Evolutionary conservation across 257 asterid genomes (phyloP), one percentile per base, ranked within the genome.

Genomic region (Handroanthus guayacan): DNA sequence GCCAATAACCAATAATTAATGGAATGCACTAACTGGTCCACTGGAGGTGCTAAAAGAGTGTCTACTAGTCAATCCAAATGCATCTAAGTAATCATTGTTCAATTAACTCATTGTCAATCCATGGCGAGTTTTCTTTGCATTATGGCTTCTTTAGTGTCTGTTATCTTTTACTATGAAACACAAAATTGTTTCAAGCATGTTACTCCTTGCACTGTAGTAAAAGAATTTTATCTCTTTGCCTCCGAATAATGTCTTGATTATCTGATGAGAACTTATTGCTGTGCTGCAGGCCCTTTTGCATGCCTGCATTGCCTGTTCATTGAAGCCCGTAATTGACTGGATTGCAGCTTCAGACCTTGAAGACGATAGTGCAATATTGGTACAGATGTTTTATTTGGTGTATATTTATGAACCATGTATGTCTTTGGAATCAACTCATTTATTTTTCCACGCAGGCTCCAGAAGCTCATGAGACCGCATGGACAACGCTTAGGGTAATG

Each of bases 331-430:
- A 70, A 90, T 95, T 78, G 98, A 95, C 62, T 95, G 99, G 98
- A 85, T 95, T 80, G 99, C 99, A 54, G 99, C 99, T 81, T 91
- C 99, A 70, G 99, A 95, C 84, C 98, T 93, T 78, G 99, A 95
- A 84, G 97, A 89, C 76, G 97, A 93, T 34, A 89, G 87, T 39
- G 92, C 91, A 7, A 51, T 73, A 84, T 77, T 62, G 88, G 99
- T 95, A 87, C 37, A 69, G 45, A 43, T 66, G 9, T 72, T 60
- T 6, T 14, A 43, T 18, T 18, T 62, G 64, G 43, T 69, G 47
- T 69, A 48, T 80, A 41, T 14, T 25, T 31, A 36, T 63, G 62
- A 74, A 45, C 67, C 69, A 60, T 41, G 31, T 65, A 72, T 81
- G n/a, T 71, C 73, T 69, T 65, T 37, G 57, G 45, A 43, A 25